Percentiles rank a stretch among this genome's conserved stretches.
Conservation (phyloP, 306 rosid species). For the Vigna mungo region DNA sequence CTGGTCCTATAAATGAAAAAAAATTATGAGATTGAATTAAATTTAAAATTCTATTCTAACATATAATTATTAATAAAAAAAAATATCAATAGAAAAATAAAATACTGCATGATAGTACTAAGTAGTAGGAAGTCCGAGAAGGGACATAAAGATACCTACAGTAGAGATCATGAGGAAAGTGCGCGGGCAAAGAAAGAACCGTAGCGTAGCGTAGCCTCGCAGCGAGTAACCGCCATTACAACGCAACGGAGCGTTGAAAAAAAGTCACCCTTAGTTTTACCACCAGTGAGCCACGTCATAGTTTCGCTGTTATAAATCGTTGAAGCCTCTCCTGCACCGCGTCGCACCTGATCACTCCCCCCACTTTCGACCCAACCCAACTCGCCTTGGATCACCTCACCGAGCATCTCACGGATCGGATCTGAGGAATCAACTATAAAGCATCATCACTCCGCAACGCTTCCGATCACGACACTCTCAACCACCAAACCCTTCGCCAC, state of each 20-base stretch:
- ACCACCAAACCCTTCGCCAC: conserved; percentile 43
- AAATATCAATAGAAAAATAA: too few species aligned
- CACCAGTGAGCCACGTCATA: background rate
- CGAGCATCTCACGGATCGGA: conserved; percentile 79
- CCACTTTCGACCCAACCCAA: conserved; percentile 14
- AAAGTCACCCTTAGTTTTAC: background rate
- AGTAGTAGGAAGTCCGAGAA: background rate
- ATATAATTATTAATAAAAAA: background rate
- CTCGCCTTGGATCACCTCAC: conserved; percentile 56
- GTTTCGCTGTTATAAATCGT: conserved; percentile 30
- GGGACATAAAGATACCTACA: conserved; percentile 15
- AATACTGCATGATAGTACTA: background rate
- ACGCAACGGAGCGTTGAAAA: conserved; percentile 17
- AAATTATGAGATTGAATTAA: too few species aligned
- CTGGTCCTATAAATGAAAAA: too few species aligned
- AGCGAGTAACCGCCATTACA: conserved; percentile 31
- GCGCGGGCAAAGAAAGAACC: conserved; percentile 28
- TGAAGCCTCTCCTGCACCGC: conserved; percentile 39
- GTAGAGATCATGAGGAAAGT: background rate
- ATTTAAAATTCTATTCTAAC: too few species aligned
- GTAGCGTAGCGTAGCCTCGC: background rate
- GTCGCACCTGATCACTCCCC: conserved; percentile 44
- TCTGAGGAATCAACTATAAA: conserved; percentile 50
- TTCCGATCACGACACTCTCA: conserved; percentile 66
- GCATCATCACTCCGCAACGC: background rate